These are phyloP conservation scores for Cryptococcus sp. DNA, from an alignment of 1,284 basidiomycete genomes.

Conservation along the genomic window DNA sequence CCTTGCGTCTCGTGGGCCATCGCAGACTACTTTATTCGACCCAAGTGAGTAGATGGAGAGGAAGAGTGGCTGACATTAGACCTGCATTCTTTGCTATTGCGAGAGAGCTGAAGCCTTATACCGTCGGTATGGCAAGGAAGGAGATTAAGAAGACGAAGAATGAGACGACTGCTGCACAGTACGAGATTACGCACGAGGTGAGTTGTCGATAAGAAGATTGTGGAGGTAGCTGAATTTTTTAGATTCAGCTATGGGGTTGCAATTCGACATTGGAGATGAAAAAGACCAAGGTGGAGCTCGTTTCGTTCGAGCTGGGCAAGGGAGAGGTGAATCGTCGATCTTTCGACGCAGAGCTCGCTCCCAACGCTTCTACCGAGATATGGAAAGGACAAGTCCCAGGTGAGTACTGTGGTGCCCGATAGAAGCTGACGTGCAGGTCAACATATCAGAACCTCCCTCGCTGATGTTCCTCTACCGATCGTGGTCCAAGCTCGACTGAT, in stretches of 20 bases:
- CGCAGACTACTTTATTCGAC: constrained; percentile 65
- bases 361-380: constrained; percentile 78
- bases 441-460: constrained; percentile 58
- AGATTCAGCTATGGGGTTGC: constrained; percentile 74
- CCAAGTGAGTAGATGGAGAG: constrained; percentile 23
- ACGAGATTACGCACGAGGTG: constrained; percentile 55
- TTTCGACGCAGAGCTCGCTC: constrained; percentile 54
- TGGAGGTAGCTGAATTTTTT: constrained; percentile 1
- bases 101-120: constrained; percentile 63
- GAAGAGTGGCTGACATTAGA: constrained; percentile 48
- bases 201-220: constrained; percentile 5
- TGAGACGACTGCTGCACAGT: constrained; percentile 58
- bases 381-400: constrained; percentile 62
- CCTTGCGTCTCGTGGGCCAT: constrained; percentile 75
- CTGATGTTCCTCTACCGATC: constrained; percentile 61
- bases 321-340: constrained; percentile 50
- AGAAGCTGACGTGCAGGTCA: no score
- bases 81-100: constrained; percentile 66
- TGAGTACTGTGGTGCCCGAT: no score
- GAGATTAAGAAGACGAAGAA: constrained; percentile 59
- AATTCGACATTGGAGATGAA: constrained; percentile 63
- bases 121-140: constrained; percentile 66
- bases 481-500: constrained; percentile 70
- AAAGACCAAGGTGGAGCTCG: constrained; percentile 59
- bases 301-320: constrained; percentile 57